phyloP scores from a whole-genome alignment of 2,329 filamentous ascomycete species.

The Aureobasidium uvarum region DNA sequence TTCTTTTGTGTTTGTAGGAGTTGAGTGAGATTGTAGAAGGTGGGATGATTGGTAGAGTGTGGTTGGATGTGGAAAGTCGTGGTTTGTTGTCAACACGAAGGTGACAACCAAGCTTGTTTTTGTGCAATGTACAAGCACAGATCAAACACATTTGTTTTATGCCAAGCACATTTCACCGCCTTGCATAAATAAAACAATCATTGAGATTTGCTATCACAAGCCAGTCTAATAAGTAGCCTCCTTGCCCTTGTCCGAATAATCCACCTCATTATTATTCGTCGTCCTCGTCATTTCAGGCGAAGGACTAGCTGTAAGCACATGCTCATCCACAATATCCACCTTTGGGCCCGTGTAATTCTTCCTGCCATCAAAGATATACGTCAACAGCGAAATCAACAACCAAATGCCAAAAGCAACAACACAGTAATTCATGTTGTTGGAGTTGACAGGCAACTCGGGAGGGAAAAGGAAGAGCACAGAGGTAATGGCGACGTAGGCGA shows the following conservation, averaged over 20 bases:
- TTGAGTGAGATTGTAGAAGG: neutral
- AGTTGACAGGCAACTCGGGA: constrained; percentile 62
- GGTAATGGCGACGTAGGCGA: constrained; percentile 66
- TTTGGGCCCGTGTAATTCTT: constrained; percentile 59
- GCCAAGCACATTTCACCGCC: neutral
- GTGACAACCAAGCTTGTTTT: neutral
- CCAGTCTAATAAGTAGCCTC: neutral
- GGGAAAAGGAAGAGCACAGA: constrained; percentile 75
- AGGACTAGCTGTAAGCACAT: constrained; percentile 28
- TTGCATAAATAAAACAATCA: neutral
- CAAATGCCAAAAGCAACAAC: constrained; percentile 59
- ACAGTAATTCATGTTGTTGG: constrained; percentile 67
- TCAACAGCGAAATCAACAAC: constrained; percentile 55
- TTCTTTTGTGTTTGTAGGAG: neutral
- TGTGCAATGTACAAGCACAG: neutral
- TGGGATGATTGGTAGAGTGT: neutral
- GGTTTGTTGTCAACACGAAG: neutral
- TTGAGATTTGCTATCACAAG: neutral
- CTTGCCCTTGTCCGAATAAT: constrained; percentile 13
- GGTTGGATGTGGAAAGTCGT: neutral
- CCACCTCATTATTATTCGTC: neutral
- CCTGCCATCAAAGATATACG: constrained; percentile 60
- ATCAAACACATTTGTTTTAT: neutral
- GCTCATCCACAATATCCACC: constrained; percentile 34
- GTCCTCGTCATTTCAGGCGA: constrained; percentile 7